Evolutionary conservation across 2,329 filamentous ascomycete species (phyloP), one percentile per base, ranked within the genome.

Genomic region (Cadophora sp.): DNA sequence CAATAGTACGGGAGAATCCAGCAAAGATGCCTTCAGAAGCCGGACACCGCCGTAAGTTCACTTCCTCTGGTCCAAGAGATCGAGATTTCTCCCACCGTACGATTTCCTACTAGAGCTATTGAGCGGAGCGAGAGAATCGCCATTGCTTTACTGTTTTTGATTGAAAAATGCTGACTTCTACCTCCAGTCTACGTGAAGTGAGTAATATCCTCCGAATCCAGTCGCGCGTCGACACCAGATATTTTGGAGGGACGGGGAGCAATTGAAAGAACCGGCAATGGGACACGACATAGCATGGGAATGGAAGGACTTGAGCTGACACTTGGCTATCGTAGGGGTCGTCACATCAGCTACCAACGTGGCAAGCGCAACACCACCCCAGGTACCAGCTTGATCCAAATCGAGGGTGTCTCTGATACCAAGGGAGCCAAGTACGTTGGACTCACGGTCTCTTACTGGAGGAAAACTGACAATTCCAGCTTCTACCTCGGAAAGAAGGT

Each of bases 401-500:
- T 99, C 80, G 95, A 99, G 89, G 95, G 95, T 83, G 96, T 98
- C 79, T 94, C 97, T 80, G 89, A 92, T 87, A 89, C 92, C 80
- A 87, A 92, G 79, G 93, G 91, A 81, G 95, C 96, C 84, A 92
- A 91, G 90, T 94, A 91, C 76, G 89, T 86, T 72, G 37, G 63
- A 55, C 51, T 48, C 22, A 67, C 53, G 46, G 43, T 51, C 14
- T 12, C 29, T 37, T 14, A 19, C 11, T 6, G 59, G 37, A 29
- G 24, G 63, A 27, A 43, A 72, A 58, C 74, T 77, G 65, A 77
- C 69, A n/a, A 9, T 40, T 29, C 46, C 31, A 79, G 77, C 86
- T 97, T 97, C 92, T 99, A 99, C 88, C 87, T 93, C 76, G 96
- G 96, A 86, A 99, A 99, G 92, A 94, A 94, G 87, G 90, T 98